phyloP scores from a whole-genome alignment of 345 rosid genomes.

The Populus davidiana region DNA sequence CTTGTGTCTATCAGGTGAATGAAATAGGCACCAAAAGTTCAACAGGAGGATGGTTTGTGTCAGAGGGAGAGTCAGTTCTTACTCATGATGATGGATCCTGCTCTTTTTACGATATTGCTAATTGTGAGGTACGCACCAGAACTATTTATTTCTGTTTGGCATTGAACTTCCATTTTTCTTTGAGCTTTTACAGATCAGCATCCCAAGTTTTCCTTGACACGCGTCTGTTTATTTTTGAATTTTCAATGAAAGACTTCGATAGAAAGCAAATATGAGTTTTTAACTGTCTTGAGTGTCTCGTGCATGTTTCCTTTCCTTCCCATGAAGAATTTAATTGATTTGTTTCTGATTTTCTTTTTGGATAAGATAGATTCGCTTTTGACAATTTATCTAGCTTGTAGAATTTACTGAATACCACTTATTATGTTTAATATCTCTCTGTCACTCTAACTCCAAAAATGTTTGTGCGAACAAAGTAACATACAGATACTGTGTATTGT shows the following conservation, averaged over 20 bases:
- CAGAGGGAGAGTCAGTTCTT: conserved; percentile 95
- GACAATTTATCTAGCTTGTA: not conserved
- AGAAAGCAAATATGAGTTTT: not conserved
- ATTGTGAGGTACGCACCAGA: conserved; percentile 61
- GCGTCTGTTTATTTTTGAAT: not conserved
- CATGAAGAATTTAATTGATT: not conserved
- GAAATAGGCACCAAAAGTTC: conserved; percentile 64
- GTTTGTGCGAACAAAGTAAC: not conserved
- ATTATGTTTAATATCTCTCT: not conserved
- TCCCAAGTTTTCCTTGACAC: not conserved
- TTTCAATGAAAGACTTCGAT: not conserved
- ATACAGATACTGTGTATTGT: not conserved
- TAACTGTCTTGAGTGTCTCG: not conserved
- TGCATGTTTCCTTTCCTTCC: not conserved
- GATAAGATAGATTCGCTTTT: not conserved
- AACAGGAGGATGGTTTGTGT: conserved; percentile 97
- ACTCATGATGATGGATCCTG: conserved; percentile 91
- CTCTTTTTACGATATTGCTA: conserved; percentile 75
- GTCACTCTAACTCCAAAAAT: not conserved
- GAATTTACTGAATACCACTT: not conserved
- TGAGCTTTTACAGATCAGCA: not conserved
- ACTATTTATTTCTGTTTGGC: not conserved
- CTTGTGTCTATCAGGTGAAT: conserved; percentile 44
- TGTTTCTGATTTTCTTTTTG: not conserved
- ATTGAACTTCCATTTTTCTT: not conserved